Evolutionary conservation across 352 stramenopile genomes (phyloP), one percentile per base, ranked within the genome.

Genomic region (Pythium pectinolyticum): DNA sequence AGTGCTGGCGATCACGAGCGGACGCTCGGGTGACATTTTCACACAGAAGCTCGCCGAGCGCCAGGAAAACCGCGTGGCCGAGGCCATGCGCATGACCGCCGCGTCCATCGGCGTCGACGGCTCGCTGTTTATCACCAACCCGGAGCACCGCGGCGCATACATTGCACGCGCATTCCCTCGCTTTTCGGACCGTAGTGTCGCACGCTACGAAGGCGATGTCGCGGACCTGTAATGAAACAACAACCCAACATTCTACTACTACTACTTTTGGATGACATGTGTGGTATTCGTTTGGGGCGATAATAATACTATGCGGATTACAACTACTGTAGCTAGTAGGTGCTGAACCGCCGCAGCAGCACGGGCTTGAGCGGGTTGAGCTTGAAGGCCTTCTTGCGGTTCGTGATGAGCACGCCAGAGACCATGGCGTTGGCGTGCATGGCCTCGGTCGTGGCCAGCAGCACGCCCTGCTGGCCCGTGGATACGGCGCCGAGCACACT

Each of bases 1-100:
- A 2, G 96, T 99, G 32, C 93, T 99, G 75, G 97, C 97, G 11
- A 97, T 99, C 70, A 99, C 96, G 19, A 98, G 90, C 64, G 97
- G 97, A 34, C 95, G 94, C 22, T 93, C 86, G 59, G 97, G 97
- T 37, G 97, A 99, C 80, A 99, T 99, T 69, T 99, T 99, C 77
- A 98, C 97, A 51, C 97, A 99, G 76, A 78, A 95, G 53, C 64
- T 90, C n/a, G 81, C 82, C 55, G 87, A 95, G 67, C 79, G 87
- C 45, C 78, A 90, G 72, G 84, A 95, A 72, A 94, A 92, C 73
- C 78, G 86, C 60, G 97, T 99, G 28, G 97, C 97, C 31, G 90
- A 97, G 61, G 97, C 97, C 24, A 99, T 99, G 97, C 94, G 97
- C 61, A 68, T 94, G 67, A 89, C 85, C 9, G 97, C 96, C 1